Conservation (phyloP, 352 stramenopile species). For the Phytophthora palmivora region DNA sequence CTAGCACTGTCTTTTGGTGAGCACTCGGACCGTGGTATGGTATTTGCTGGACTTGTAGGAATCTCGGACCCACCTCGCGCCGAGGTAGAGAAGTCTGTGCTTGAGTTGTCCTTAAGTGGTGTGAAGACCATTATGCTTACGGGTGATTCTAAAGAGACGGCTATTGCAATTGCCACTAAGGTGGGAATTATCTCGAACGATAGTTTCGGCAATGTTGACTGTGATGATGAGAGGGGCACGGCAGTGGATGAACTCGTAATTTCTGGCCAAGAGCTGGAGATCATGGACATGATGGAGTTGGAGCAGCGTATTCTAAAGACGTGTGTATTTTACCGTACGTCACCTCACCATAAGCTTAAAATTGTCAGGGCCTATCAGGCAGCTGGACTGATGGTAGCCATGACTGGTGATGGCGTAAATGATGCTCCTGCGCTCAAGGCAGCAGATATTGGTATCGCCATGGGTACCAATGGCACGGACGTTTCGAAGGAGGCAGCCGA, state of each 20-base stretch:
- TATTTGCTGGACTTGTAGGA: constrained; percentile 94
- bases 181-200: constrained; percentile 91
- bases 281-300: constrained; percentile 86
- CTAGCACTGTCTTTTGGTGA: constrained; percentile 92
- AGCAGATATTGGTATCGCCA: constrained; percentile 97
- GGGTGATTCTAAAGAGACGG: constrained; percentile 96
- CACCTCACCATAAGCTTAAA: constrained; percentile 95
- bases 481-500: constrained; percentile 98
- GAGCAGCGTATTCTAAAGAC: constrained; percentile 90
- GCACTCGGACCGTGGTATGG: constrained; percentile 82
- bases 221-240: constrained; percentile 41
- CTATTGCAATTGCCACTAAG: constrained; percentile 94
- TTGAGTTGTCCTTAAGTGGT: constrained; percentile 58
- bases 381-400: constrained; percentile 89
- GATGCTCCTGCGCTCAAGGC: constrained; percentile 97
- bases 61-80: constrained; percentile 88
- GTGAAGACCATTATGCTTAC: constrained; percentile 94
- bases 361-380: constrained; percentile 95
- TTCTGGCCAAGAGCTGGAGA: constrained; percentile 90
- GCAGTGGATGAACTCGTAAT: constrained; percentile 65
- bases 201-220: constrained; percentile 36
- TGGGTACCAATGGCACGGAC: constrained; percentile 98
- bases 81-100: constrained; percentile 71
- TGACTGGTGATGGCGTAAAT: constrained; percentile 99
- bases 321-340: constrained; percentile 96